A percentile compares a stretch with the other conserved stretches of the same genome.
These are phyloP conservation scores for Litchi chinensis DNA, from an alignment of 345 rosid genomes.

Conservation along the genomic window DNA sequence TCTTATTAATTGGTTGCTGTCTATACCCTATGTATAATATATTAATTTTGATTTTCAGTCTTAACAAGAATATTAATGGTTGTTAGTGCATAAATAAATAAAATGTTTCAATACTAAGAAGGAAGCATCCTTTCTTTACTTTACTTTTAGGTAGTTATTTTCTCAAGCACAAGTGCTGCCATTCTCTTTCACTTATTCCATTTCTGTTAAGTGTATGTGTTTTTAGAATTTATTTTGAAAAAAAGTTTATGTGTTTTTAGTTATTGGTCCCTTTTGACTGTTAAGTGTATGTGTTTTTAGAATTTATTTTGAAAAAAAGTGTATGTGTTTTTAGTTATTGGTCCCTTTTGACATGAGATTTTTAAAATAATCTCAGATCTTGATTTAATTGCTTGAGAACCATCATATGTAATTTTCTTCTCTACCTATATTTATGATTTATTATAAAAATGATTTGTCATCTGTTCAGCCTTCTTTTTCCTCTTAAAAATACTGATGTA, in stretches of 20 bases:
- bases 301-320: background rate
- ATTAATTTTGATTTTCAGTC: background rate
- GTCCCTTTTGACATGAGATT: background rate
- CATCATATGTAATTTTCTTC: background rate
- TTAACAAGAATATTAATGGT: conserved; percentile 3
- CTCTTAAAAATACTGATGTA: background rate
- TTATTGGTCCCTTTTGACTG: background rate
- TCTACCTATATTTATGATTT: background rate
- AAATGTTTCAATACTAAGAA: background rate
- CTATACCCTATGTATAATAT: background rate
- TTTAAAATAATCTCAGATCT: background rate
- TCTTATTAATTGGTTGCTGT: background rate
- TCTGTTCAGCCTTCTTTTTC: background rate
- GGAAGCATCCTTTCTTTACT: background rate
- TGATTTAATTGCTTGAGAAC: background rate
- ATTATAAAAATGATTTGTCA: background rate
- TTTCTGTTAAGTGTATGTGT: background rate
- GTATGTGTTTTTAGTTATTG: background rate
- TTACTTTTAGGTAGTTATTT: background rate
- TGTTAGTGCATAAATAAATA: background rate
- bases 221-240: background rate
- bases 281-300: background rate
- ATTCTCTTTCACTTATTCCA: background rate
- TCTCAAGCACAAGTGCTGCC: background rate
- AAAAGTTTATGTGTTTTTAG: background rate